A percentile compares a stretch with the other conserved stretches of the same genome.
phyloP scores from a whole-genome alignment of 768 basidiomycete genomes.

The Hypholoma fasciculare region DNA sequence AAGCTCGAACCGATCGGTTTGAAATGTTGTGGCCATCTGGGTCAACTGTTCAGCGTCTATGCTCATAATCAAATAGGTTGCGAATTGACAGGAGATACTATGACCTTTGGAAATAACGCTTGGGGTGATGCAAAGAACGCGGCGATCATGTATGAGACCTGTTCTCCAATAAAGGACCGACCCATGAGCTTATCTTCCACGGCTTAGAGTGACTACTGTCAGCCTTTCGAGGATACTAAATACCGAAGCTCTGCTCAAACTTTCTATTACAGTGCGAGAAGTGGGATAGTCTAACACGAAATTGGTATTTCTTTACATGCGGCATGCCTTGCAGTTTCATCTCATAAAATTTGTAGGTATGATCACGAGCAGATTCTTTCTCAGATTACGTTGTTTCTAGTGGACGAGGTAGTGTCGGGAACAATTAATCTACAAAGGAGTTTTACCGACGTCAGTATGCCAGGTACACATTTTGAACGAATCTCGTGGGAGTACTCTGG shows the following conservation, averaged over 20 bases:
- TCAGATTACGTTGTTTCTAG: slow-evolving; percentile 76
- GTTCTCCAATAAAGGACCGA: neutral
- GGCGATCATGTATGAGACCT: slow-evolving; percentile 66
- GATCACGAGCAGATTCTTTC: slow-evolving; percentile 68
- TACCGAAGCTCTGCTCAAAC: neutral
- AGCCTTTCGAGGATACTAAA: slow-evolving; percentile 12
- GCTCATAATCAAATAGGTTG: slow-evolving; percentile 50
- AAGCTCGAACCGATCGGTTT: slow-evolving; percentile 80
- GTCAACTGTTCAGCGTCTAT: neutral
- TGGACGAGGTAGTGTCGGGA: slow-evolving; percentile 72
- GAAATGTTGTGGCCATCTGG: slow-evolving; percentile 52
- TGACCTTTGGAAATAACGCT: slow-evolving; percentile 58
- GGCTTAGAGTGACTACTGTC: slow-evolving; percentile 74
- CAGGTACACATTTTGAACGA: slow-evolving; percentile 95
- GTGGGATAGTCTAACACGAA: slow-evolving; percentile 92
- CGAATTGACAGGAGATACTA: slow-evolving; percentile 92
- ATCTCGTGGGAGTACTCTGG: slow-evolving; percentile 85
- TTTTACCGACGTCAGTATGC: neutral
- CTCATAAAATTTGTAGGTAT: slow-evolving; percentile 36
- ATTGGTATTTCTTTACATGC: slow-evolving; percentile 51
- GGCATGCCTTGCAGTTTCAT: neutral
- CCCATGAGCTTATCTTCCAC: neutral
- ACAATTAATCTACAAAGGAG: neutral
- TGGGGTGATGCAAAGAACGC: slow-evolving; percentile 78
- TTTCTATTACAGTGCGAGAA: slow-evolving; percentile 74